These are phyloP conservation scores for Phytophthora syringae DNA, from an alignment of 352 stramenopile species.

Conservation along the genomic window DNA sequence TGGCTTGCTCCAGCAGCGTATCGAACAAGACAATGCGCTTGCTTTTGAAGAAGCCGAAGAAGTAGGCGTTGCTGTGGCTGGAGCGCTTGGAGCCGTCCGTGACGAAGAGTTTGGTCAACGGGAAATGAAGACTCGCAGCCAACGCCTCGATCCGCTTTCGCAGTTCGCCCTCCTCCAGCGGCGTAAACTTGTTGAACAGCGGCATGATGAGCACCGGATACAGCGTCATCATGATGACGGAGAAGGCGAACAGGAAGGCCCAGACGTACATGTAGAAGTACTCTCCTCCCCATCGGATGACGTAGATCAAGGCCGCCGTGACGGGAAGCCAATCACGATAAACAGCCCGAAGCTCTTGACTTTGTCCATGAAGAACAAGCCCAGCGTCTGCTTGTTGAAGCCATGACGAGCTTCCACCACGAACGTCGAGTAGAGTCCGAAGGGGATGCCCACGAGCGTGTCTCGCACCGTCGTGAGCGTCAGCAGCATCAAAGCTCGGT, in stretches of 20 bases:
- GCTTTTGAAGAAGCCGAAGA: slow-evolving; percentile 96
- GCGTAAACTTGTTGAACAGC: slow-evolving; percentile 97
- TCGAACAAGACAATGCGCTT: slow-evolving; percentile 98
- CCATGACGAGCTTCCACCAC: slow-evolving; percentile 96
- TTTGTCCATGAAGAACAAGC: slow-evolving; percentile 96
- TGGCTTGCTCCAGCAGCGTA: slow-evolving; percentile 95
- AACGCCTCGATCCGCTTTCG: slow-evolving; percentile 94
- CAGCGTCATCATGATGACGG: slow-evolving; percentile 96
- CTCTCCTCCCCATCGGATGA: slow-evolving; percentile 78
- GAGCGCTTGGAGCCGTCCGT: slow-evolving; percentile 98
- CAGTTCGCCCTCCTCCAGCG: slow-evolving; percentile 87
- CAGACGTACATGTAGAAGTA: slow-evolving; percentile 94
- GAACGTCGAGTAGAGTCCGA: slow-evolving; percentile 95
- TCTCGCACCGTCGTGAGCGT: slow-evolving; percentile 71
- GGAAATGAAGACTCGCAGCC: slow-evolving; percentile 92
- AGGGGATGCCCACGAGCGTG: slow-evolving; percentile 66
- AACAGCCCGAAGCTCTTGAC: slow-evolving; percentile 93
- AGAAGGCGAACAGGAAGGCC: slow-evolving; percentile 94
- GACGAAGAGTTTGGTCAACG: slow-evolving; percentile 97
- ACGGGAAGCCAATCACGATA: slow-evolving; percentile 79
- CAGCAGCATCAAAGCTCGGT: slow-evolving; percentile 74
- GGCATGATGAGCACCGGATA: slow-evolving; percentile 97
- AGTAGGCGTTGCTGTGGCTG: slow-evolving; percentile 91
- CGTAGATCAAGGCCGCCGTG: slow-evolving; percentile 63
- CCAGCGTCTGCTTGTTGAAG: slow-evolving; percentile 98